phyloP scores from a whole-genome alignment of 768 basidiomycete species.

The Cystobasidium tubakii region DNA sequence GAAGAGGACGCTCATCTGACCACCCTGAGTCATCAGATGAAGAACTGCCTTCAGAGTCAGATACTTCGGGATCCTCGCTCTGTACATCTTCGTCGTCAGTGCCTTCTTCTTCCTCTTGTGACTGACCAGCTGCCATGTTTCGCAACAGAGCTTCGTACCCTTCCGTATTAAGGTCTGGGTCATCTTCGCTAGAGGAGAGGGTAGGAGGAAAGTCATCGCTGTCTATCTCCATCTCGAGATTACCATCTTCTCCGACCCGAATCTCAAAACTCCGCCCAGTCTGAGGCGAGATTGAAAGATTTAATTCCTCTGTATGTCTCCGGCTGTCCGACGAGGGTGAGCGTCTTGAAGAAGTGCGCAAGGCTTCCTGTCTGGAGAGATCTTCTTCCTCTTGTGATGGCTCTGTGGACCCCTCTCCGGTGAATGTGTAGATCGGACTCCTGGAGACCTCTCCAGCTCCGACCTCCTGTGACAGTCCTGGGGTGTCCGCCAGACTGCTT shows the following conservation, averaged over 20 bases:
- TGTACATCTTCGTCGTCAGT: neutral
- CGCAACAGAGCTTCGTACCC: constrained; percentile 19
- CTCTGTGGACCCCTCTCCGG: neutral
- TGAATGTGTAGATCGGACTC: neutral
- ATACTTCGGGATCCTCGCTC: neutral
- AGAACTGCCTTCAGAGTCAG: constrained; percentile 2
- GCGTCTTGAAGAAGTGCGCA: neutral
- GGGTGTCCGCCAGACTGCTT: constrained; percentile 10
- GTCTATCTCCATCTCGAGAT: constrained; percentile 35
- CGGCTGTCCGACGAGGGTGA: neutral
- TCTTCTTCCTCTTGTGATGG: neutral
- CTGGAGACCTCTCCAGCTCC: neutral
- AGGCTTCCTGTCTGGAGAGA: neutral
- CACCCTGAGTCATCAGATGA: neutral
- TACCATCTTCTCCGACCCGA: constrained; percentile 30
- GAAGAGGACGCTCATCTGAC: neutral
- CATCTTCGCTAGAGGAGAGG: neutral
- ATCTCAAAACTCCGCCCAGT: constrained; percentile 14
- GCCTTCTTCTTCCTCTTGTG: constrained; percentile 6
- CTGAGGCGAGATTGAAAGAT: neutral
- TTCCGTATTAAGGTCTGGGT: neutral
- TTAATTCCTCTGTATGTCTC: neutral
- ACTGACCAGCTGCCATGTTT: neutral
- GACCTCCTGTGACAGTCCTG: neutral
- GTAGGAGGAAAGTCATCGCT: neutral